phyloP scores from a whole-genome alignment of 140 eudicot species.

The Stevia rebaudiana region DNA sequence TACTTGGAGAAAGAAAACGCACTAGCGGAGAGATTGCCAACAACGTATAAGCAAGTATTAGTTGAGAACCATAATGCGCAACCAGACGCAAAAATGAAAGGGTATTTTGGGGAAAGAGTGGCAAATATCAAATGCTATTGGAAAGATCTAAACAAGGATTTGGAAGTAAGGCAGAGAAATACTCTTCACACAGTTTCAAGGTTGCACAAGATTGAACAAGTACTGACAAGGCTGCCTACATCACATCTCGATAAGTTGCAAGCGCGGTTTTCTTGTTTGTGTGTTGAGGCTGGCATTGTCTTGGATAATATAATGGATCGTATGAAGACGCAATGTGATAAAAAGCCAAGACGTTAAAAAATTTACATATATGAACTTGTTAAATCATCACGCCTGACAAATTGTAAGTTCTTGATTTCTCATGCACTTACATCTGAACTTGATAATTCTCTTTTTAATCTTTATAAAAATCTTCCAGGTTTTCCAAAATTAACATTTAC shows the following conservation, averaged over 20 bases:
- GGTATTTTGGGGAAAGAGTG: not conserved
- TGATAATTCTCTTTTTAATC: too few relatives aligned
- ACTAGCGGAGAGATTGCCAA: not conserved
- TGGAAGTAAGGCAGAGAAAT: not conserved
- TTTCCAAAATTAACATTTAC: too few relatives aligned
- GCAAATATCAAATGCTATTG: not conserved
- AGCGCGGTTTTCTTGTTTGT: not conserved
- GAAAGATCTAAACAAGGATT: not conserved
- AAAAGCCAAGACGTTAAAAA: not conserved
- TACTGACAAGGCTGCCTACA: too few relatives aligned
- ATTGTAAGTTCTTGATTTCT: not conserved
- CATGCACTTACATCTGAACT: too few relatives aligned
- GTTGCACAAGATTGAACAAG: not conserved
- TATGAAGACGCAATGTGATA: constrained; percentile 1
- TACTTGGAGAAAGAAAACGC: not conserved
- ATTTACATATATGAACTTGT: not conserved
- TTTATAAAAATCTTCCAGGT: too few relatives aligned
- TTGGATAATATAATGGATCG: not conserved
- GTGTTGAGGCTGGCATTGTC: not conserved
- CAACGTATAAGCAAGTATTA: not conserved
- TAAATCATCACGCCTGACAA: not conserved
- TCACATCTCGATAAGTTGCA: not conserved
- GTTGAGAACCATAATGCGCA: not conserved
- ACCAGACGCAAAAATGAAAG: not conserved
- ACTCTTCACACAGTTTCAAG: not conserved